phyloP scores from a whole-genome alignment of 805 yeast genomes.

The Wickerhamomyces kurtzmanii region DNA sequence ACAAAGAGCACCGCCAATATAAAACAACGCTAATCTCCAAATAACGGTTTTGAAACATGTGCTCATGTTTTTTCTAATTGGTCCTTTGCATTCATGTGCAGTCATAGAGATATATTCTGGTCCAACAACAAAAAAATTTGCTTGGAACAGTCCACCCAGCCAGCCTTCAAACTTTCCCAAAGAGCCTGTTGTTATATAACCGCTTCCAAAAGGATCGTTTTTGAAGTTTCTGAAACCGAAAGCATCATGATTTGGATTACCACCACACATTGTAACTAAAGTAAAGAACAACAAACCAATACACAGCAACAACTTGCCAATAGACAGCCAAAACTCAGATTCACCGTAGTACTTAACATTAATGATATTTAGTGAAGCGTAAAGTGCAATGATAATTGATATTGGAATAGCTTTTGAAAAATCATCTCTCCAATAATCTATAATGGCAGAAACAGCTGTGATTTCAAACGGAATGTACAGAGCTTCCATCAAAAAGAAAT shows the following conservation, averaged over 20 bases:
- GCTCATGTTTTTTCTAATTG: no score
- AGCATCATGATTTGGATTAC: slow-evolving; percentile 59
- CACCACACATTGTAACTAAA: slow-evolving; percentile 75
- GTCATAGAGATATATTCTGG: slow-evolving; percentile 80
- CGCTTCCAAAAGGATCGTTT: slow-evolving; percentile 16
- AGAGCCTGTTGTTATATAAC: slow-evolving; percentile 41
- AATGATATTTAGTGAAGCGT: slow-evolving; percentile 52
- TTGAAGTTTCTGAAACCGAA: slow-evolving; percentile 45
- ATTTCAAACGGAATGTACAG: slow-evolving; percentile 74
- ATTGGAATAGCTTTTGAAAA: slow-evolving; percentile 62
- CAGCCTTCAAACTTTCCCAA: slow-evolving; percentile 67
- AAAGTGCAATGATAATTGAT: slow-evolving; percentile 51
- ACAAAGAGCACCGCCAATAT: slow-evolving; percentile 40
- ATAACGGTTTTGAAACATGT: no score
- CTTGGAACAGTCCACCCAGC: slow-evolving; percentile 57
- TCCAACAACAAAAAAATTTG: slow-evolving; percentile 72
- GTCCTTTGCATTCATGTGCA: slow-evolving; percentile 72
- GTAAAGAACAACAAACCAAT: slow-evolving; percentile 63
- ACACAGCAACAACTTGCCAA: slow-evolving; percentile 61
- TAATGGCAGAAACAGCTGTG: slow-evolving; percentile 63
- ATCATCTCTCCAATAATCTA: slow-evolving; percentile 71
- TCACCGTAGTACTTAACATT: slow-evolving; percentile 74
- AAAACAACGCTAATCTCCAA: slow-evolving; percentile 48
- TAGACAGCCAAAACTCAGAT: slow-evolving; percentile 64
- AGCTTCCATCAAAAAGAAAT: slow-evolving; percentile 62